Percentiles rank a stretch among this genome's conserved stretches.
Evolutionary conservation across 2,329 filamentous ascomycete genomes (phyloP).

Genomic region (Ophiobolus disseminans): DNA sequence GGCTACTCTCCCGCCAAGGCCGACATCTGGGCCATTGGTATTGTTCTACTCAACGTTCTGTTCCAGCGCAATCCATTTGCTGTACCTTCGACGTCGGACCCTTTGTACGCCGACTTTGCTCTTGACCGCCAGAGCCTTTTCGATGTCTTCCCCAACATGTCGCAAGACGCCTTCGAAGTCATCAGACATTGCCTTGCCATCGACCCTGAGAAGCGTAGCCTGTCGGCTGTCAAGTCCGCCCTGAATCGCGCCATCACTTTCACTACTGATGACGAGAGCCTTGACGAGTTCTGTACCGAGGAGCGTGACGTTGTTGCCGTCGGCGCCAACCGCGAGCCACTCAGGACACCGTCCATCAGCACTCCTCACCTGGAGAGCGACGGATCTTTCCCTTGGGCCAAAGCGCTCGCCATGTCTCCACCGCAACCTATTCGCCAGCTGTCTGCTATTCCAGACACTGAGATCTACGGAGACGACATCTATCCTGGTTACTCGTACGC

Average conservation of each 20-base stretch:
- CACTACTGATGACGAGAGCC: slow-evolving; percentile 87
- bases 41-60: slow-evolving; percentile 93
- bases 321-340: slow-evolving; percentile 87
- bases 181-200: slow-evolving; percentile 88
- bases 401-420: slow-evolving; percentile 80
- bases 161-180: slow-evolving; percentile 95
- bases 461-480: slow-evolving; percentile 82
- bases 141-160: slow-evolving; percentile 98
- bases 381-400: slow-evolving; percentile 93
- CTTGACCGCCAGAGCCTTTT: slow-evolving; percentile 95
- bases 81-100: slow-evolving; percentile 86
- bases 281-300: slow-evolving; percentile 92
- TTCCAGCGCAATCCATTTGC: slow-evolving; percentile 98
- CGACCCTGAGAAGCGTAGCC: slow-evolving; percentile 86
- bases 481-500: slow-evolving; percentile 85
- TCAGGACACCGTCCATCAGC: slow-evolving; percentile 93
- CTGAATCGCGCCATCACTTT: slow-evolving; percentile 84
- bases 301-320: slow-evolving; percentile 79
- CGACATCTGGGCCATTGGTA: slow-evolving; percentile 96
- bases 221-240: slow-evolving; percentile 77
- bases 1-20: slow-evolving; percentile 94
- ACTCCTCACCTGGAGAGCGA: slow-evolving; percentile 78
- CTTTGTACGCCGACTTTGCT: slow-evolving; percentile 90
- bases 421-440: slow-evolving; percentile 78
- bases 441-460: slow-evolving; percentile 80